phyloP scores from a whole-genome alignment of 1,284 basidiomycete genomes.

The Mixia osmundae region DNA sequence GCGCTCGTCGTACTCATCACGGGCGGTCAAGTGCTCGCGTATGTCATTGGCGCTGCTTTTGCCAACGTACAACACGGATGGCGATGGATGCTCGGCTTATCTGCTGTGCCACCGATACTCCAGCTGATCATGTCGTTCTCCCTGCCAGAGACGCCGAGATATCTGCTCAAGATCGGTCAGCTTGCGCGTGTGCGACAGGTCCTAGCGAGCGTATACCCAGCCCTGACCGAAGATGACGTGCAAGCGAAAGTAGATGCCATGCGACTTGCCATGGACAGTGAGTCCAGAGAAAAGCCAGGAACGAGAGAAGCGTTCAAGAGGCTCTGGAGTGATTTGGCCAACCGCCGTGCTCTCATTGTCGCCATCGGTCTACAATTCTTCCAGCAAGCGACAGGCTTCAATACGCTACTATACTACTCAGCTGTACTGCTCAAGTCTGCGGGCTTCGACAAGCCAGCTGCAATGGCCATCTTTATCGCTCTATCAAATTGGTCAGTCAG shows the following conservation, averaged over 20 bases:
- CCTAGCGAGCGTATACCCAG: constrained; percentile 36
- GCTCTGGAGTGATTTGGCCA: constrained; percentile 1
- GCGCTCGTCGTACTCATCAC: constrained; percentile 6
- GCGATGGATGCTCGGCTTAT: constrained; percentile 43
- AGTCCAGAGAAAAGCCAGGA: background rate
- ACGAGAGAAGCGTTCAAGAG: no score
- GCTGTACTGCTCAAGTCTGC: constrained; percentile 21
- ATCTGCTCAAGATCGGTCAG: constrained; percentile 22
- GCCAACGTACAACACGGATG: constrained; percentile 39
- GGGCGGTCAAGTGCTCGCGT: constrained; percentile 2
- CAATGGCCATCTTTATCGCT: constrained; percentile 16
- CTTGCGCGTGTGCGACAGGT: constrained; percentile 30
- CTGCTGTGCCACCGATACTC: constrained; percentile 10
- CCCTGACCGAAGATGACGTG: constrained; percentile 3
- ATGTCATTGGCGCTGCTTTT: constrained; percentile 27
- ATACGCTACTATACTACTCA: constrained; percentile 23
- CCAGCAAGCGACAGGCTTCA: constrained; percentile 24
- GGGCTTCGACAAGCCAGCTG: constrained; percentile 22
- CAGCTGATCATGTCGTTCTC: constrained; percentile 7
- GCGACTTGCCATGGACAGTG: background rate
- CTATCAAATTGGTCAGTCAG: background rate
- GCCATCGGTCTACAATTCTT: constrained; percentile 12
- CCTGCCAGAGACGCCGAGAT: constrained; percentile 10
- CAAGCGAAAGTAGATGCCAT: constrained; percentile 29
- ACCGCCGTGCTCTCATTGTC: constrained; percentile 18